Base-by-base conservation (phyloP, 2,329 filamentous ascomycete genomes). In the Clonostachys solani region DNA sequence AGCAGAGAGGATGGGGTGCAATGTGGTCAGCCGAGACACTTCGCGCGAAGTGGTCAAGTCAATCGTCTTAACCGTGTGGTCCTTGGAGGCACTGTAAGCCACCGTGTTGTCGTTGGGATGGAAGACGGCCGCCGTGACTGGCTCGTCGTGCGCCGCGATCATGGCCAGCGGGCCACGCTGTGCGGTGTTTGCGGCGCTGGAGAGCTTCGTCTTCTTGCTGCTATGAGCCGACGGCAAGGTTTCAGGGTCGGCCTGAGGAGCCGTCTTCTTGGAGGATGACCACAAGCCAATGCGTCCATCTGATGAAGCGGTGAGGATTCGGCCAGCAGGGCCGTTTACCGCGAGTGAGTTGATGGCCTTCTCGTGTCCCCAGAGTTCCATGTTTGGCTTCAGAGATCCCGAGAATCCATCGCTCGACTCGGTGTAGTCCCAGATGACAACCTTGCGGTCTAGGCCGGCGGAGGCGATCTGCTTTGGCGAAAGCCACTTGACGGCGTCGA, bases 261-360 rank as follows among this genome's bases (percentile, higher is more conserved):
- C 85, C 34, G 86, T 83, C 33, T 84, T 77, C 64, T 92, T 90
- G 54, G 83, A 86, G 1, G 86, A 86, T 12, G 87, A 88, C 91
- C 95, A 99, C 49, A 97, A 72, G n/a, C 90, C 92, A 56, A 99
- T 73, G 45, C 75, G 82, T 60, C 90, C 84, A 65, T 97, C 94
- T 50, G 85, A 78, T 0, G 89, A 95, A 42, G 89, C 91, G 42
- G 92, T 92, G 47, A 99, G 78, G 52, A 99, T 82, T 51, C 89
- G 85, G 53, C 82, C 85, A 34, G 87, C 86, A 12, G 84, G 75
- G 1, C 78, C 77, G 68, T 94, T 85, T 41, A 92, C 82, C 47
- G 87, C 84, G 47, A 96, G 68, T 44, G 81, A 80, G 60, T 92
- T 86, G 52, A 96, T 81, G 40, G 79, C 80, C 53, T 82, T 83